Conservation (phyloP, 441 rosid species). For the Pelargonium fulgidum region DNA sequence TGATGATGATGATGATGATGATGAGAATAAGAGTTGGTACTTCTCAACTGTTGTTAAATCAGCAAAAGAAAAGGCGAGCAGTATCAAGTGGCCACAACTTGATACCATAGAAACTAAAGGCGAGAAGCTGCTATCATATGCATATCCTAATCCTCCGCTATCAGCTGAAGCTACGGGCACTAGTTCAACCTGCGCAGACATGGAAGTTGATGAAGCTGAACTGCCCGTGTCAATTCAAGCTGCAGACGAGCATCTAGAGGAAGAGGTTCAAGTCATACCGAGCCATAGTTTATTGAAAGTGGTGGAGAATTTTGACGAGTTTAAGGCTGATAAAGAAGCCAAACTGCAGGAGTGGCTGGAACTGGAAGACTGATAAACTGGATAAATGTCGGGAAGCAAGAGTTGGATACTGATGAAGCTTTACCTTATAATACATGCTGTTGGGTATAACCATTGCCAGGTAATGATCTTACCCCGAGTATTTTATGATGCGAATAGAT, state of each 20-base stretch:
- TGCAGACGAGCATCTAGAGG: constrained; percentile 30
- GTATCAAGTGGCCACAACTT: constrained; percentile 63
- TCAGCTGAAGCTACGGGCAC: constrained; percentile 37
- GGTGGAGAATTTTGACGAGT: constrained; percentile 46
- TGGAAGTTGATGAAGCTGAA: constrained; percentile 51
- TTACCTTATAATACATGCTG: too few species aligned
- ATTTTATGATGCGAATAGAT: too few species aligned
- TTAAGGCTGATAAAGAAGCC: constrained; percentile 73
- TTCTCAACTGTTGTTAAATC: constrained; percentile 59
- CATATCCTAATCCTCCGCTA: constrained; percentile 24
- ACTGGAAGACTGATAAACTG: constrained; percentile 12
- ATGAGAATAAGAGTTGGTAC: constrained; percentile 29
- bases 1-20: constrained; percentile 20
- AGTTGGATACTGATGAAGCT: background rate
- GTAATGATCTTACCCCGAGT: too few species aligned
- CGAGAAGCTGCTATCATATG: constrained; percentile 21
- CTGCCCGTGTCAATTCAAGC: constrained; percentile 41
- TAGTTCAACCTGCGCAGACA: constrained; percentile 33
- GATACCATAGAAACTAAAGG: constrained; percentile 38
- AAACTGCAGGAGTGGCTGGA: constrained; percentile 81
- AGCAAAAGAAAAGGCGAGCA: constrained; percentile 67
- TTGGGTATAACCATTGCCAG: too few species aligned
- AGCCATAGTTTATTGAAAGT: constrained; percentile 15
- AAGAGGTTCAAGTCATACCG: constrained; percentile 25
- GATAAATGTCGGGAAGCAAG: background rate